Evolutionary conservation across 805 yeast genomes (phyloP).

Genomic region (Zygotorulaspora chibaensis): DNA sequence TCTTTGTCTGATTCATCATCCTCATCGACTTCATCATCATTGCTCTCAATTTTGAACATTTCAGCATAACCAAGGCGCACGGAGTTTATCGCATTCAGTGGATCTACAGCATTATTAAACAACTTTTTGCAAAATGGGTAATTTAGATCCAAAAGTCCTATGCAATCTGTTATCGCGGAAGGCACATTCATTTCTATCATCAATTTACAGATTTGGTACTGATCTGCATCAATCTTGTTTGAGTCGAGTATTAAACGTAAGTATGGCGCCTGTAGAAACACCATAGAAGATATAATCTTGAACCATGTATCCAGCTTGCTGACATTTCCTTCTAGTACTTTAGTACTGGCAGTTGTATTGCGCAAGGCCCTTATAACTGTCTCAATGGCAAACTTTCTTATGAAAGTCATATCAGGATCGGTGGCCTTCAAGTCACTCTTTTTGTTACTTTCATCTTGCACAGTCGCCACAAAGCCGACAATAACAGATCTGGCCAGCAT

Average conservation of each 20-base stretch:
- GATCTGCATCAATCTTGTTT: constrained; percentile 52
- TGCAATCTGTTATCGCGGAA: constrained; percentile 49
- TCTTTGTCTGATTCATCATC: constrained; percentile 63
- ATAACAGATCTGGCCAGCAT: constrained; percentile 59
- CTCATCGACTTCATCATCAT: constrained; percentile 51
- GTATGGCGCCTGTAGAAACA: constrained; percentile 31
- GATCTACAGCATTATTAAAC: constrained; percentile 54
- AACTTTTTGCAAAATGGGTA: constrained; percentile 62
- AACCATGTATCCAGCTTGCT: constrained; percentile 32
- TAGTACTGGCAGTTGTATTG: constrained; percentile 39
- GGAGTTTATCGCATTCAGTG: constrained; percentile 53
- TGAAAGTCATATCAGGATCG: constrained; percentile 67
- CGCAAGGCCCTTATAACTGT: constrained; percentile 57
- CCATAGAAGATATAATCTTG: constrained; percentile 27
- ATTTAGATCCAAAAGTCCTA: constrained; percentile 68
- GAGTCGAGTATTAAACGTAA: constrained; percentile 44
- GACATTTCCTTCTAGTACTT: constrained; percentile 25
- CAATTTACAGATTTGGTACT: constrained; percentile 57
- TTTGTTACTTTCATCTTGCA: constrained; percentile 42
- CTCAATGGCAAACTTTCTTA: constrained; percentile 71
- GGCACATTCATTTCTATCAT: constrained; percentile 67
- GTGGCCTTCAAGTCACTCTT: constrained; percentile 46
- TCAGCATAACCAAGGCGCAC: constrained; percentile 55
- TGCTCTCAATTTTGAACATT: constrained; percentile 52
- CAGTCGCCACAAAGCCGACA: constrained; percentile 57